A percentile compares a stretch with the other conserved stretches of the same genome.
These are phyloP conservation scores for Cryomyces minteri DNA, from an alignment of 495 filamentous ascomycete genomes.

Conservation along the genomic window DNA sequence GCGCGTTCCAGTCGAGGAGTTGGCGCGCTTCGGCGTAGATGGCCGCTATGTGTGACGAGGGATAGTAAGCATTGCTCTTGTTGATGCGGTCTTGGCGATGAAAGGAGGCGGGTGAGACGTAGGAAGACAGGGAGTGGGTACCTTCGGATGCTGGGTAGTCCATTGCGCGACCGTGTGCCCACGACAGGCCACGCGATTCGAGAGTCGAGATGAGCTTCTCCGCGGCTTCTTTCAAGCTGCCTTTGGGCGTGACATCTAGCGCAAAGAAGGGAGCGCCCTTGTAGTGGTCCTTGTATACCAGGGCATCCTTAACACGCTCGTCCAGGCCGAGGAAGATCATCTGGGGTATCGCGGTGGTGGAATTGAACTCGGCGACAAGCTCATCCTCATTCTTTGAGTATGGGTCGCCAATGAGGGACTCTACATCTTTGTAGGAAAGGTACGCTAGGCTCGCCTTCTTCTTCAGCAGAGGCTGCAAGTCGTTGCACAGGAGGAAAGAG, in stretches of 20 bases:
- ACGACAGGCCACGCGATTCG: slow-evolving; percentile 37
- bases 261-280: slow-evolving; percentile 71
- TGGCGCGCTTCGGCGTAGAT: slow-evolving; percentile 83
- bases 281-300: slow-evolving; percentile 39
- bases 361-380: slow-evolving; percentile 54
- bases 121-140: slow-evolving; percentile 11
- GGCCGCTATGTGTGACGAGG: slow-evolving; percentile 37
- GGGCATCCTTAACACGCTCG: slow-evolving; percentile 35
- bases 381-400: slow-evolving; percentile 60
- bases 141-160: slow-evolving; percentile 44
- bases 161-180: slow-evolving; percentile 26
- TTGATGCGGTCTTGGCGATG: background rate
- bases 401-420: slow-evolving; percentile 51
- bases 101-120: background rate
- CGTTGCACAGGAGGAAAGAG: slow-evolving; percentile 58
- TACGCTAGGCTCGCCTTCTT: slow-evolving; percentile 38
- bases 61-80: slow-evolving; percentile 3
- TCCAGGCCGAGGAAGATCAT: slow-evolving; percentile 80
- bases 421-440: slow-evolving; percentile 41
- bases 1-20: slow-evolving; percentile 85
- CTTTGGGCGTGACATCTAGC: slow-evolving; percentile 67
- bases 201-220: slow-evolving; percentile 34
- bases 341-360: slow-evolving; percentile 40
- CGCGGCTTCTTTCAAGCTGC: slow-evolving; percentile 29
- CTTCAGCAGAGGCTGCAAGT: slow-evolving; percentile 56